Evolutionary conservation across 176 grass and related monocot species (phyloP).

Genomic region (Aegilops longissima): DNA sequence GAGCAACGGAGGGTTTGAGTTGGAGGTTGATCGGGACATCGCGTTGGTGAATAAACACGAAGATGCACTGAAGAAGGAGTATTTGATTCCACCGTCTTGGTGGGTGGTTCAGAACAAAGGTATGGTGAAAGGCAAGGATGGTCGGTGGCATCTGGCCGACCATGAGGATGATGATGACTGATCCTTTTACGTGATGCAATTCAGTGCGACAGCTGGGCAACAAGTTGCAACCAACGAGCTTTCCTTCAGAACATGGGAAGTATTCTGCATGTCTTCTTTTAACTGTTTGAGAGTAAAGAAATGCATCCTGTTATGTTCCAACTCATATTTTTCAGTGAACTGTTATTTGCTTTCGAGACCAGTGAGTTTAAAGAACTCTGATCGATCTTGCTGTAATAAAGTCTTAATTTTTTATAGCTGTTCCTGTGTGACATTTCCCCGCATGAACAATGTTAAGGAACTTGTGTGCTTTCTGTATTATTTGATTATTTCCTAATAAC

Average conservation of each 20-base stretch:
- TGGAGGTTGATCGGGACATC: slow-evolving; percentile 70
- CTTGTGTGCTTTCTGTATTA: neutral
- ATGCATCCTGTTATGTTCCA: neutral
- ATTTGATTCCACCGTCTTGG: slow-evolving; percentile 67
- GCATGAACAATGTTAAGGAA: neutral
- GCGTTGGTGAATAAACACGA: slow-evolving; percentile 74
- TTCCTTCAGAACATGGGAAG: neutral
- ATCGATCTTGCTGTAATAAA: neutral
- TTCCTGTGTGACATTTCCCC: neutral
- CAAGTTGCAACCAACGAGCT: neutral
- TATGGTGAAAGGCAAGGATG: slow-evolving; percentile 75
- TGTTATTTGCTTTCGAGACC: neutral
- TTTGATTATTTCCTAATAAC: neutral
- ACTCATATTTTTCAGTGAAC: slow-evolving; percentile 14
- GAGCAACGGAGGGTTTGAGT: slow-evolving; percentile 55
- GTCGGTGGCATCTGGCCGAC: slow-evolving; percentile 63
- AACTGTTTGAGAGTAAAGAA: slow-evolving; percentile 7
- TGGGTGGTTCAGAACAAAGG: slow-evolving; percentile 70
- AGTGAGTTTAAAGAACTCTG: neutral
- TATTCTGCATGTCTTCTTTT: neutral
- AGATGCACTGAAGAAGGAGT: slow-evolving; percentile 73
- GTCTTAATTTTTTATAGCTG: neutral
- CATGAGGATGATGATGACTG: slow-evolving; percentile 64
- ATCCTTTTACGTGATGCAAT: neutral
- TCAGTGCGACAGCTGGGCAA: neutral